These are phyloP conservation scores for Mortierella sp. DNA, from an alignment of 371 early-diverging fungal species.

Conservation along the genomic window DNA sequence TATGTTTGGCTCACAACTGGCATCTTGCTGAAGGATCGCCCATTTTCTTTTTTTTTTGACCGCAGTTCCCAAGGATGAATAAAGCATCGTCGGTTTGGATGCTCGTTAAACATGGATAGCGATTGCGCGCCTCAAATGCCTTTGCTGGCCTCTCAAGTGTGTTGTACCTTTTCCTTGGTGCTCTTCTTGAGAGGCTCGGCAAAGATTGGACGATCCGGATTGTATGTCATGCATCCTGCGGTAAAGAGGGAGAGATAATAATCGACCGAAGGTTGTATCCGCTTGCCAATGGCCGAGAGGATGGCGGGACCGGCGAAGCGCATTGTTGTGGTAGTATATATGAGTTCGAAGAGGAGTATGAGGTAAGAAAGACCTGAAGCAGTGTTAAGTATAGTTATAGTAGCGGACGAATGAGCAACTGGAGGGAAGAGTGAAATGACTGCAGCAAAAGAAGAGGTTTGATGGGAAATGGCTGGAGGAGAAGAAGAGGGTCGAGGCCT, in stretches of 20 bases:
- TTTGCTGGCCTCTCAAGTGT: neutral
- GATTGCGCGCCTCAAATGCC: too few species aligned
- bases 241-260: neutral
- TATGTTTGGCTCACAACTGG: too few species aligned
- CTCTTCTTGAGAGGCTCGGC: neutral
- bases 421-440: neutral
- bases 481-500: neutral
- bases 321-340: slow-evolving; percentile 25
- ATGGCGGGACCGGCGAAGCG: slow-evolving; percentile 28
- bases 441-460: neutral
- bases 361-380: neutral
- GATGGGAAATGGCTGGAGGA: neutral
- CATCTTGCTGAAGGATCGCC: too few species aligned
- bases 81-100: too few species aligned
- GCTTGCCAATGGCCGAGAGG: slow-evolving; percentile 42
- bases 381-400: neutral
- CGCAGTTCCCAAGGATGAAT: too few species aligned
- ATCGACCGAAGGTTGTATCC: neutral
- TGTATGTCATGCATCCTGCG: neutral
- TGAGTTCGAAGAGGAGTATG: neutral
- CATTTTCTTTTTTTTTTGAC: too few species aligned
- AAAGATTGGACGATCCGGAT: neutral
- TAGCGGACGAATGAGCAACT: neutral
- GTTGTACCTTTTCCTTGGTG: too few species aligned
- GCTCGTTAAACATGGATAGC: too few species aligned